Evolutionary conservation across 352 stramenopile species (phyloP), one percentile per base, ranked within the genome.

Genomic region (Phytophthora citricola): DNA sequence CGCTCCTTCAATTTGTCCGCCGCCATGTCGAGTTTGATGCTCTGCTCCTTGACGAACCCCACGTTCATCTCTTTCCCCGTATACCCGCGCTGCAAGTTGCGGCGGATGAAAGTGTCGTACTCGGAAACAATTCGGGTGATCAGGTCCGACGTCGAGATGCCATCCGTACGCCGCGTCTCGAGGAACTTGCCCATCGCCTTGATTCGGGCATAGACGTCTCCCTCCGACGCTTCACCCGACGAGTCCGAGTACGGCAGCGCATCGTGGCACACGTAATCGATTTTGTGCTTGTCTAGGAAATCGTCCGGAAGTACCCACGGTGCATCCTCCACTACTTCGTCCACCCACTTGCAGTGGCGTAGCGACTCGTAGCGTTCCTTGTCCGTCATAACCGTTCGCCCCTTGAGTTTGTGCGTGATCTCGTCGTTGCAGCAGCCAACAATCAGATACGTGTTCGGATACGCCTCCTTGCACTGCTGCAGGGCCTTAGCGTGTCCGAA

Each of bases 61-160:
- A 96, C 87, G 45, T 97, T 97, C 87, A 97, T 96, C 31, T 97
- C 91, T 66, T 96, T 97, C 57, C 90, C 91, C 17, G 89, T 89
- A 76, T 97, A 96, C 0, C 90, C 91, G 43, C 90, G 86, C 70
- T 94, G 75, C 48, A 97, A 65, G 64, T 97, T 97, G 51, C 91
- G 85, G 29, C 86, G 79, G 66, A 97, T 95, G 69, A 96, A 97
- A 55, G 89, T 96, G 71, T 97, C 91, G 66, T 97, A 97, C 79
- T 97, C 85, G n/a, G 85, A 77, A 34, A 97, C 92, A 69, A 95
- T 94, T 36, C 89, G 85, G 44, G 92, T 95, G 66, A 97, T 97
- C 41, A 97, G 76, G 45, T 96, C 89, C 14, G 84, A 96, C 20
- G 89, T 96, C 20, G 88, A 96, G 46, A 97, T 96, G 24, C 90